Evolutionary conservation across 2,329 filamentous ascomycete genomes (phyloP), one percentile per base, ranked within the genome.

Genomic region (Sordariomycetes sp.): DNA sequence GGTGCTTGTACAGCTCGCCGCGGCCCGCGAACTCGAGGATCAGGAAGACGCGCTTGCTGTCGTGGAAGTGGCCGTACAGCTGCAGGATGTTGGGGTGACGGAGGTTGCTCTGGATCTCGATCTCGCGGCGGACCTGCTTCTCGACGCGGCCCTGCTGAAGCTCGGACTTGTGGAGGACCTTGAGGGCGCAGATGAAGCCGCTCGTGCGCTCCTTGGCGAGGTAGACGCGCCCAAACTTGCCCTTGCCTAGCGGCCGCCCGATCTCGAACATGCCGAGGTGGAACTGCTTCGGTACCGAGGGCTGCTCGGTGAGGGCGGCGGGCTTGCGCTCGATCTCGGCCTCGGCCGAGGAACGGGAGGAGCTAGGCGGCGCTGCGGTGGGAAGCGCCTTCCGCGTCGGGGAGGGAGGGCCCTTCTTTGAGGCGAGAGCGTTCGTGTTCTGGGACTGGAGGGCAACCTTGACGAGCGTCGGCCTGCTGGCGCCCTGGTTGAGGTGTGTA

Each of bases 241-340:
- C 89, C 72, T 94, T 94, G 56, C 89, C 89, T 3, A 95, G 76
- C 1, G 89, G 88, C 63, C 89, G 87, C 45, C 89, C 89, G 62
- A 95, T 95, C 70, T 96, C 90, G 69, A 95, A 95, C 89, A 95
- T 95, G 71, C 89, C 88, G 3, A 96, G 81, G 67, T 95, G 89
- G 72, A 91, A 91, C 63, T 90, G 71, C 64, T 82, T 84, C 51
- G 78, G 79, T 22, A 74, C 58, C 61, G 69, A 65, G 42, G 82
- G 78, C 65, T 85, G 81, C 53, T 85, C 77, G 59, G 79, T 74
- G 57, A 85, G 69, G 10, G 75, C 67, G 52, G 73, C 68, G 25
- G 77, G 76, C 62, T 77, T 77, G 52, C 76, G 74, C 62, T 85
- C 80, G 17, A 67, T 67, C 62, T 69, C 68, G 32, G 70, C 60